These are phyloP conservation scores for Colletotrichum caudatum DNA, from an alignment of 2,329 filamentous ascomycete genomes.

Conservation along the genomic window DNA sequence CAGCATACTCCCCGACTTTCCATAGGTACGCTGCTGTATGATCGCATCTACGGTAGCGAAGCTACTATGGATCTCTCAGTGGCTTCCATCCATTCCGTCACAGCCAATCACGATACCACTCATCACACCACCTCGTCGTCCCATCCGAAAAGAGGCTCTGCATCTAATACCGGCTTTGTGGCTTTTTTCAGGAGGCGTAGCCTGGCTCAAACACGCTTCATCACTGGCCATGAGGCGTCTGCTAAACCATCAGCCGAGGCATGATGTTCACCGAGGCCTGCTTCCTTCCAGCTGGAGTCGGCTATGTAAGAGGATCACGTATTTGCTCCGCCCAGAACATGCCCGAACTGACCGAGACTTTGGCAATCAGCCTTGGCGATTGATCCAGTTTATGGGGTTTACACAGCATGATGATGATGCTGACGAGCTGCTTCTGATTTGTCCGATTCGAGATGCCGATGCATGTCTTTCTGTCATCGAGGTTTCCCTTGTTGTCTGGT, in stretches of 20 bases:
- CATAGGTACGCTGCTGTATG: neutral
- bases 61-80: neutral
- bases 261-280: constrained; percentile 31
- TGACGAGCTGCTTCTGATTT: constrained; percentile 11
- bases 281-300: constrained; percentile 21
- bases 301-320: constrained; percentile 30
- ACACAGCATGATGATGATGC: neutral
- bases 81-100: constrained; percentile 1
- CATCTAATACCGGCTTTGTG: constrained; percentile 28
- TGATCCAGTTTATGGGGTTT: constrained; percentile 11
- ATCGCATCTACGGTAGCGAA: neutral
- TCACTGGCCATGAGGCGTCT: constrained; percentile 2
- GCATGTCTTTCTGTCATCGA: constrained; percentile 7
- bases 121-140: constrained; percentile 19
- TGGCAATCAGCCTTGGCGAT: neutral
- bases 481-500: neutral
- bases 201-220: constrained; percentile 11
- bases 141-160: constrained; percentile 34
- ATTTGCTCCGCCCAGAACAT: neutral
- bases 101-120: constrained; percentile 15
- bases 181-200: constrained; percentile 17
- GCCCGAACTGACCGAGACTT: constrained; percentile 11
- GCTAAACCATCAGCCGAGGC: constrained; percentile 20
- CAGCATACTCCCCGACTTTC: neutral
- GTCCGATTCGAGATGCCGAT: constrained; percentile 14